These are phyloP conservation scores for Moniliella sp. DNA, from an alignment of 1,284 basidiomycete genomes.

Conservation along the genomic window DNA sequence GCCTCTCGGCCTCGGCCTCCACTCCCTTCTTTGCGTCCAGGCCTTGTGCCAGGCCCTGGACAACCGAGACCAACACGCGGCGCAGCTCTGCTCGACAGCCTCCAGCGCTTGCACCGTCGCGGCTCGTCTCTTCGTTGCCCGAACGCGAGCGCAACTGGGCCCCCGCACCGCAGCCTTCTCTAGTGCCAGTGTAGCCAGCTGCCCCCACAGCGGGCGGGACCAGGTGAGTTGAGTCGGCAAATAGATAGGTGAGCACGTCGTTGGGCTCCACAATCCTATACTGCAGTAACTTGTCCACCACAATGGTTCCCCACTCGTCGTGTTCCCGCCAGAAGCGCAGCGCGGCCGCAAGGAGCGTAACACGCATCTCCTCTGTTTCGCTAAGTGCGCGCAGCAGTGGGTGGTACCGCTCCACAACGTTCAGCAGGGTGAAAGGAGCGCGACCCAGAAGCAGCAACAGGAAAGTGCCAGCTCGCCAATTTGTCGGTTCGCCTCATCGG, in stretches of 20 bases:
- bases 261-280: constrained; percentile 88
- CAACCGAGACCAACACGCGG: constrained; percentile 8
- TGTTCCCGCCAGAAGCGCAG: constrained; percentile 48
- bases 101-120: constrained; percentile 8
- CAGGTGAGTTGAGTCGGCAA: constrained; percentile 34
- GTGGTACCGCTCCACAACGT: constrained; percentile 87
- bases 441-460: constrained; percentile 71
- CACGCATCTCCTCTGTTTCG: constrained; percentile 38
- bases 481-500: no score
- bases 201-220: constrained; percentile 22
- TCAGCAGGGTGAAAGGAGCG: constrained; percentile 90
- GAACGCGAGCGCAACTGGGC: constrained; percentile 15
- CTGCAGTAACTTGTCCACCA: constrained; percentile 91
- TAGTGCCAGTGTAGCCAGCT: constrained; percentile 17
- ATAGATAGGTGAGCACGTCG: constrained; percentile 71
- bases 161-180: constrained; percentile 29
- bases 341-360: constrained; percentile 47
- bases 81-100: constrained; percentile 22
- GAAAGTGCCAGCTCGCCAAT: constrained; percentile 66
- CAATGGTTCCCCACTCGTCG: constrained; percentile 42
- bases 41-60: background rate
- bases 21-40: background rate
- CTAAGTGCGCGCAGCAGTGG: constrained; percentile 56
- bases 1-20: background rate
- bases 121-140: constrained; percentile 2